Percentiles rank a stretch among this genome's conserved stretches.
These are phyloP conservation scores for Kwoniella pini DNA, from an alignment of 768 basidiomycete species.

Conservation along the genomic window DNA sequence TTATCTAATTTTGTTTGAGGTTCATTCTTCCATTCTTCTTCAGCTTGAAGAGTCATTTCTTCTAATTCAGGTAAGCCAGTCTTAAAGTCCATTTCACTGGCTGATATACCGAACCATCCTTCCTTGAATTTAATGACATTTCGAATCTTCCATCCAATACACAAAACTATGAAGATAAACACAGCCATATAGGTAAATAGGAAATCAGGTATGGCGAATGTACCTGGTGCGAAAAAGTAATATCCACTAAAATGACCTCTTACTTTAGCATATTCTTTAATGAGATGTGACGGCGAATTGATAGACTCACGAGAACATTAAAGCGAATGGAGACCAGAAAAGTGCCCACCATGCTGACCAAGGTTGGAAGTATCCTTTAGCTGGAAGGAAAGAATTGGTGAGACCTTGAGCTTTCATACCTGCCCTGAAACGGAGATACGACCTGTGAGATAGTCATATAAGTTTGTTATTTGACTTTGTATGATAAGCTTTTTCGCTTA, in stretches of 20 bases:
- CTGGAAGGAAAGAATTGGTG: conserved; percentile 5
- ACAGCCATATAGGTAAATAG: conserved; percentile 22
- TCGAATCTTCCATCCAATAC: conserved; percentile 14
- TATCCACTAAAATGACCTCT: conserved; percentile 25
- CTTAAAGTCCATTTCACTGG: conserved; percentile 22
- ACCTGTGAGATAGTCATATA: no score
- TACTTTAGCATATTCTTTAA: no score
- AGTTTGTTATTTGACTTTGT: background rate
- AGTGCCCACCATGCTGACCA: conserved; percentile 15
- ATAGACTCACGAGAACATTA: conserved; percentile 19
- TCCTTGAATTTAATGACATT: background rate
- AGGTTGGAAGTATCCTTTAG: conserved; percentile 17
- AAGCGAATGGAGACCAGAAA: conserved; percentile 7
- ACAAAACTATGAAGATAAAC: conserved; percentile 21
- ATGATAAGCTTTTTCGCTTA: background rate
- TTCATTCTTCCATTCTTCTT: conserved; percentile 10
- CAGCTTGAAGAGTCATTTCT: conserved; percentile 9
- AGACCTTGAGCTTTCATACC: conserved; percentile 34
- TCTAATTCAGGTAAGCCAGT: conserved; percentile 21
- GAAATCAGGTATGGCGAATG: conserved; percentile 19
- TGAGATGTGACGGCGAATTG: background rate
- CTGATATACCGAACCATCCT: conserved; percentile 2
- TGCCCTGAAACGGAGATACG: conserved; percentile 34
- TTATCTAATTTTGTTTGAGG: background rate
- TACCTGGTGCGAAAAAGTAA: conserved; percentile 16